A percentile compares a stretch with the other conserved stretches of the same genome.
Evolutionary conservation across 2,329 filamentous ascomycete genomes (phyloP).

Genomic region (Phyllosticta capitalensis): DNA sequence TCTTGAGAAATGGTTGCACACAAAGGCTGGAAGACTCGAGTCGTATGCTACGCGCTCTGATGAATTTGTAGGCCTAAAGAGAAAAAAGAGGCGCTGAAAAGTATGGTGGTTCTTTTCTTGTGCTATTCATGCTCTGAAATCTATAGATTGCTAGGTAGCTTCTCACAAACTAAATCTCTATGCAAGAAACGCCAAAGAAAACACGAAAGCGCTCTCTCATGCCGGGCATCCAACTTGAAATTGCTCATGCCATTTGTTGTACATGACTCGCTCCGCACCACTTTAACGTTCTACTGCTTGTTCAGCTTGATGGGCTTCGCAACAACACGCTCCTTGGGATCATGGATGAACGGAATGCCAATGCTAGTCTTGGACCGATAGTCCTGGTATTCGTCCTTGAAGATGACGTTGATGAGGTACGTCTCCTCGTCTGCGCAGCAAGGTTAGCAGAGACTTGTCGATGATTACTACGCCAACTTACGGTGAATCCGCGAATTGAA

Average conservation of each 20-base stretch:
- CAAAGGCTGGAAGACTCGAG: too few relatives aligned
- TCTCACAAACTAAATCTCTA: background rate
- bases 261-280: background rate
- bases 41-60: too few relatives aligned
- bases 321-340: background rate
- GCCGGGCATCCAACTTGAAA: background rate
- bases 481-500: constrained; percentile 62
- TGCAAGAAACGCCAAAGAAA: background rate
- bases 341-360: constrained; percentile 67
- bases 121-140: too few relatives aligned
- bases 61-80: too few relatives aligned
- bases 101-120: too few relatives aligned
- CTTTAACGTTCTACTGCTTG: background rate
- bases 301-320: background rate
- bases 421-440: constrained; percentile 58
- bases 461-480: constrained; percentile 31
- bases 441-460: background rate
- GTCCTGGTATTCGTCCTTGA: constrained; percentile 67
- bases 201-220: background rate
- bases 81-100: too few relatives aligned
- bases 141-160: background rate
- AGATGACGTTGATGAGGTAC: constrained; percentile 63
- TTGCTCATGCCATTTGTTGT: background rate
- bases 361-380: constrained; percentile 66
- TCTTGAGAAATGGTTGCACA: too few relatives aligned